A percentile compares a stretch with the other conserved stretches of the same genome.
Conservation (phyloP, 1,284 basidiomycete species). For the Inonotus obliquus region DNA sequence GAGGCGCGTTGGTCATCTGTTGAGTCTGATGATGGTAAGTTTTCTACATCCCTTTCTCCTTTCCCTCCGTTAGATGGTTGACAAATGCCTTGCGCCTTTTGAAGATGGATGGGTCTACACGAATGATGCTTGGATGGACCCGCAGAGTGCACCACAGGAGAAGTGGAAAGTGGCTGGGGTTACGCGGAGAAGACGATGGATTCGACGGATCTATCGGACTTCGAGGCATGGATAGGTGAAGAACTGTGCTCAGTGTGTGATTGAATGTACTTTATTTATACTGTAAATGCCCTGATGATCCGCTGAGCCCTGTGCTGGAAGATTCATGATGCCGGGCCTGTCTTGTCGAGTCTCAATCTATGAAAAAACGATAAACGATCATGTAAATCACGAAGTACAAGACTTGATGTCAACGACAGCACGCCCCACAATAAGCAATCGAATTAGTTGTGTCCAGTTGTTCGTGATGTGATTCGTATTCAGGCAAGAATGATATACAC, state of each 20-base stretch:
- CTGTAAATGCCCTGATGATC: neutral
- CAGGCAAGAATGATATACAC: too few relatives aligned
- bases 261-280: neutral
- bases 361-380: too few relatives aligned
- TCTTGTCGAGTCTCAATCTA: too few relatives aligned
- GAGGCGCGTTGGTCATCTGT: conserved; percentile 48
- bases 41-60: neutral
- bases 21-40: conserved; percentile 42
- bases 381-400: too few relatives aligned
- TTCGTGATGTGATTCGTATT: too few relatives aligned
- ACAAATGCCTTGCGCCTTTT: neutral
- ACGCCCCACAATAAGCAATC: too few relatives aligned
- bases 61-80: neutral
- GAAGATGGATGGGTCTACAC: conserved; percentile 76
- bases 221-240: neutral
- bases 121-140: conserved; percentile 63
- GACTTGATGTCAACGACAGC: too few relatives aligned
- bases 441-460: too few relatives aligned
- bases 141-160: conserved; percentile 36
- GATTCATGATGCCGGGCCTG: too few relatives aligned
- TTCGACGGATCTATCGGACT: conserved; percentile 51
- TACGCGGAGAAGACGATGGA: conserved; percentile 64
- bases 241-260: neutral
- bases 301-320: too few relatives aligned
- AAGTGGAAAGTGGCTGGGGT: conserved; percentile 40